Evolutionary conservation across 805 yeast genomes (phyloP), one percentile per base, ranked within the genome.

Genomic region (Suhomyces emberorum): DNA sequence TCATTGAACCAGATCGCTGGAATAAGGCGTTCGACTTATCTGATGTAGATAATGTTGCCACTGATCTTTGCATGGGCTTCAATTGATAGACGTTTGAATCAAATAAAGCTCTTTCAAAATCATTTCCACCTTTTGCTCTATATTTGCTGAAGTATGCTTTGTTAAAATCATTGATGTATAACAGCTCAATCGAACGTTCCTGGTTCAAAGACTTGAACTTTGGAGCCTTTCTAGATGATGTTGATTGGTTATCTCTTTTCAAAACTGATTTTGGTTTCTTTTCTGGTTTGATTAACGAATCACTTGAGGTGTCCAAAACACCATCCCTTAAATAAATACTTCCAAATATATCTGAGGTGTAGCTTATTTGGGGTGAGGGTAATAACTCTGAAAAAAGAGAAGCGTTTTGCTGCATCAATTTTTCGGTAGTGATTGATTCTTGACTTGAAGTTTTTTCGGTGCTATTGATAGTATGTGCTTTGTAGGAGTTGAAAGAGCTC

Each of bases 351-450:
- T 57, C 56, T 2, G 65, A 54, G 7, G 54, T 43, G 32, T 55
- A 54, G 35, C 63, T 55, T 19, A 64, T 61, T 42, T 64, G 70
- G 2, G 70, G 70, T 0, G 70, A 65, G 1, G 70, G 70, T n/a
- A 64, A 47, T 7, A 57, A 34, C 10, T 54, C 69, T 2, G 68
- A 60, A 23, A 49, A 48, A 9, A 59, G 41, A 4, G 65, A 59
- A 3, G 55, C 57, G 35, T 59, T 56, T 15, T 54, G 59, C 29
- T 52, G 54, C 54, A 60, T 54, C 22, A 61, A 42, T 35, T 54
- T 59, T 11, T 54, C 59, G 10, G 61, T 58, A 38, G 55, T 43
- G 25, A 56, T 42, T 1, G 65, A 53, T 24, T 37, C 42, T 12
- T 32, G 27, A 6, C 38, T 32, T 7, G 38, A 31, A 8, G 40